Conservation (phyloP, 306 rosid species). For the Gastrolobium villosum region DNA sequence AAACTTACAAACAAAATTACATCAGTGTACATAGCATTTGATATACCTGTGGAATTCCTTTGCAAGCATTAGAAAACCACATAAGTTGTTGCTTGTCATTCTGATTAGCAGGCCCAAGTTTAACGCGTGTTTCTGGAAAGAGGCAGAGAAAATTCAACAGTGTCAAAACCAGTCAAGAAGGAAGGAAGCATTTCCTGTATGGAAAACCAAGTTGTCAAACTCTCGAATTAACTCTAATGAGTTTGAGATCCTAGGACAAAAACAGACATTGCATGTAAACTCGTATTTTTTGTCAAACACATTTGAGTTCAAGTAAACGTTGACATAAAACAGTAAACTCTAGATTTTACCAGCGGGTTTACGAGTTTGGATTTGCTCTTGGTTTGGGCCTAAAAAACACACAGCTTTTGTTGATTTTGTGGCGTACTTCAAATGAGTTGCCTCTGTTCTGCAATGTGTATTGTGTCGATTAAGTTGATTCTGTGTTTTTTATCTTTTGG, state of each 20-base stretch:
- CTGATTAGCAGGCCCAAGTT: conserved; percentile 87
- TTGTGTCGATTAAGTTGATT: not conserved
- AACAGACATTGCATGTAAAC: conserved; percentile 2
- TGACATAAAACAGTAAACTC: conserved; percentile 5
- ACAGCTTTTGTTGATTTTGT: conserved; percentile 15
- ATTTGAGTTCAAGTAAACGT: conserved; percentile 1
- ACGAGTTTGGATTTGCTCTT: conserved; percentile 6
- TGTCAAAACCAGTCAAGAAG: conserved; percentile 41
- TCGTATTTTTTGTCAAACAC: not conserved
- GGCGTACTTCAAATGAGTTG: not conserved
- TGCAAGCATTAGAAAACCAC: conserved; percentile 95
- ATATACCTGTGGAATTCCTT: conserved; percentile 93
- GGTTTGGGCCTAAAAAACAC: conserved; percentile 34
- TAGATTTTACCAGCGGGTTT: conserved; percentile 26
- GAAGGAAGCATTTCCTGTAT: conserved; percentile 35
- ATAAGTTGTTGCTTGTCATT: conserved; percentile 81
- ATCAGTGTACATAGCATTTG: conserved; percentile 29
- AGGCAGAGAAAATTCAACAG: conserved; percentile 42
- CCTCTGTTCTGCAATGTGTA: conserved; percentile 8
- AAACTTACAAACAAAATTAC: conserved; percentile 35
- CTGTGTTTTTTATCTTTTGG: not conserved
- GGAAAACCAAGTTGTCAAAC: conserved; percentile 29
- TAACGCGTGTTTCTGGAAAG: conserved; percentile 76
- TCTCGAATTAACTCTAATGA: not conserved
- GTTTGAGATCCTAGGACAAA: conserved; percentile 20